A percentile compares a stretch with the other conserved stretches of the same genome.
Evolutionary conservation across 108 stramenopile genomes (phyloP).

Genomic region (Cyclostephanos invisitatus): DNA sequence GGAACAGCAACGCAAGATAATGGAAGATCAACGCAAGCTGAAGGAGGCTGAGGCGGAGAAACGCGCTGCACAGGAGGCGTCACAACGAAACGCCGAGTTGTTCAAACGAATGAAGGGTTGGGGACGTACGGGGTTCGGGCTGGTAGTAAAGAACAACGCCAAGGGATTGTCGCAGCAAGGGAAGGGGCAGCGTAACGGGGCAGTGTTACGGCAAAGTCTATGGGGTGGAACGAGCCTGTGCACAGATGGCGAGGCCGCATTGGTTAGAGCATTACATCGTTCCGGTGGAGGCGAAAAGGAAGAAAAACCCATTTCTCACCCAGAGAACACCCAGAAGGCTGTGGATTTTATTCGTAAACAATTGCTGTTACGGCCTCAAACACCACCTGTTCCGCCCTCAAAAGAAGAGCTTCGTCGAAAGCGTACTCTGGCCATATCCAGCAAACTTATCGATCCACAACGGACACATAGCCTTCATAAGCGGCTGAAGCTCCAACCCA

Average conservation of each 20-base stretch:
- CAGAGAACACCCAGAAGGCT: slow-evolving; percentile 12
- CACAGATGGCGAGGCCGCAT: slow-evolving; percentile 22
- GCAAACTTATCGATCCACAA: slow-evolving; percentile 59
- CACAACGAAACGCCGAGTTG: background rate
- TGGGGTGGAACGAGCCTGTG: slow-evolving; percentile 29
- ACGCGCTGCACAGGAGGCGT: slow-evolving; percentile 14
- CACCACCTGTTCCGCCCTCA: slow-evolving; percentile 8
- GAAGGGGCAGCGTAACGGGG: slow-evolving; percentile 4
- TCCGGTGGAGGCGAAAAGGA: slow-evolving; percentile 1
- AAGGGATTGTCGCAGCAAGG: slow-evolving; percentile 13
- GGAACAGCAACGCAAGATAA: slow-evolving; percentile 13
- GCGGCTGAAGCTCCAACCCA: slow-evolving; percentile 78
- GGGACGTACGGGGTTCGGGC: slow-evolving; percentile 37
- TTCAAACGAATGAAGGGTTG: slow-evolving; percentile 38
- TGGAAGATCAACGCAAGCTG: slow-evolving; percentile 31
- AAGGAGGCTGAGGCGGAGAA: slow-evolving; percentile 38
- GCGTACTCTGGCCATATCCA: slow-evolving; percentile 20
- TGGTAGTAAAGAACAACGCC: slow-evolving; percentile 33
- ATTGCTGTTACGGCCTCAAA: slow-evolving; percentile 18
- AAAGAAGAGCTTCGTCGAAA: slow-evolving; percentile 22
- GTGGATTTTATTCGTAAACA: slow-evolving; percentile 34
- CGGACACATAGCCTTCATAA: slow-evolving; percentile 38
- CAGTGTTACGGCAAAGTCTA: slow-evolving; percentile 3
- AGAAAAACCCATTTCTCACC: background rate
- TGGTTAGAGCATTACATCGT: slow-evolving; percentile 17